A percentile compares a stretch with the other conserved stretches of the same genome.
phyloP scores from a whole-genome alignment of 1,284 basidiomycete genomes.

The Anthracocystis panici-leucophaei region DNA sequence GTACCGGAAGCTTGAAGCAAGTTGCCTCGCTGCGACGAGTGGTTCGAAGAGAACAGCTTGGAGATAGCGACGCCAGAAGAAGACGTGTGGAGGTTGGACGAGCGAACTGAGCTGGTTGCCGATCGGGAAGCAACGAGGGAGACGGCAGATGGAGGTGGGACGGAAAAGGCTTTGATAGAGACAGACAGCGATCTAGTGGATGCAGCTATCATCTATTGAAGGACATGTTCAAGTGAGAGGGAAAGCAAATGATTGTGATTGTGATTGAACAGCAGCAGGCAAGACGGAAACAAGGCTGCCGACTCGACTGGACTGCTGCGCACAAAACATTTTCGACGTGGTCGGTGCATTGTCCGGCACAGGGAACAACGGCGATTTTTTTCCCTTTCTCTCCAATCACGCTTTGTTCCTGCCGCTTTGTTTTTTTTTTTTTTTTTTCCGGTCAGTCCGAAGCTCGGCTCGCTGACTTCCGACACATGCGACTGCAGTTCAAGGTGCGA shows the following conservation, averaged over 20 bases:
- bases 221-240: neutral
- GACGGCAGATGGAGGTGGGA: neutral
- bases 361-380: conserved; percentile 13
- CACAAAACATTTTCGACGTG: conserved; percentile 2
- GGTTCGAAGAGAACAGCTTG: conserved; percentile 21
- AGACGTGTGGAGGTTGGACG: conserved; percentile 21
- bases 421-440: conserved; percentile 14
- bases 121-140: neutral
- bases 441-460: conserved; percentile 28
- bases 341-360: conserved; percentile 18
- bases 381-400: conserved; percentile 12
- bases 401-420: neutral
- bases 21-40: conserved; percentile 14
- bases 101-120: neutral
- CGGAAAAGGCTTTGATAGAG: neutral
- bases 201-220: conserved; percentile 24
- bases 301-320: too few species aligned
- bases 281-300: neutral
- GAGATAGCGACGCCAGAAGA: neutral
- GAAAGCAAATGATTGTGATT: neutral
- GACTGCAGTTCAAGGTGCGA: neutral
- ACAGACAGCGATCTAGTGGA: conserved; percentile 12
- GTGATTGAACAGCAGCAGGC: neutral
- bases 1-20: conserved; percentile 24
- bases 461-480: conserved; percentile 11